A percentile compares a stretch with the other conserved stretches of the same genome.
These are phyloP conservation scores for sorghum (Sorghum bicolor) DNA, from an alignment of 176 grass and related monocot species.

Conservation along the genomic window Sorghum_bicolor_NCBIv3 NC_012872.2:71996501-71997000, in stretches of 20 bases:
- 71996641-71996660: not conserved
- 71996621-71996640: not conserved
- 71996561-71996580: constrained; percentile 10
- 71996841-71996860: constrained; percentile 10
- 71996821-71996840: constrained; percentile 31
- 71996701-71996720: not conserved
- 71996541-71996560: not conserved
- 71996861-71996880: not conserved
- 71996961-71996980: constrained; percentile 15
- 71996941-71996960: constrained; percentile 29
- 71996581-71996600: not conserved
- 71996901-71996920: constrained; percentile 17
- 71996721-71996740: not conserved
- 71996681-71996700: not conserved
- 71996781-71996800: constrained; percentile 26
- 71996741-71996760: not conserved
- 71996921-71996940: constrained; percentile 18
- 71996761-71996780: constrained; percentile 21
- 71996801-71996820: not conserved
- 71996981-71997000: constrained; percentile 4
- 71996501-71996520: constrained; percentile 17
- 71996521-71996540: constrained; percentile 26
- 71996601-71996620: not conserved
- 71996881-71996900: constrained; percentile 14
- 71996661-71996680: too few relatives aligned